A percentile compares a stretch with the other conserved stretches of the same genome.
Evolutionary conservation across 257 asterid genomes (phyloP).

Genomic region (Penstemon barbatus): DNA sequence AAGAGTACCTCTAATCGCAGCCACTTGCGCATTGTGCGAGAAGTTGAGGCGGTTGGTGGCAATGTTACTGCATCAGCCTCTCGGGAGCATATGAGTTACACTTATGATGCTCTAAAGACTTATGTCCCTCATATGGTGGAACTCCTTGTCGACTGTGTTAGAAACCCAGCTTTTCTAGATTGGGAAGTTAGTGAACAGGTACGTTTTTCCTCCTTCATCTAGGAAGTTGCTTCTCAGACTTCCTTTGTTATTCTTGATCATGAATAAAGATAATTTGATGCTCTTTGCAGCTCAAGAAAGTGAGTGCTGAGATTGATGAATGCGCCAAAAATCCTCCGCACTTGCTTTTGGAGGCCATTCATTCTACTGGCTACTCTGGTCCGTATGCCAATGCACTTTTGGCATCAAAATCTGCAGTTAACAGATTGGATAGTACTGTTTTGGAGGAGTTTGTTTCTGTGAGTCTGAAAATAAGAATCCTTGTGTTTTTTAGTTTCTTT

Average conservation of each 20-base stretch:
- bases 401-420: conserved; percentile 67
- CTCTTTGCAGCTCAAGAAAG: conserved; percentile 57
- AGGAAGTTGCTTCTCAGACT: neutral
- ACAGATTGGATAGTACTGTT: conserved; percentile 52
- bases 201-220: conserved; percentile 21
- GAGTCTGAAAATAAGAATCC: conserved; percentile 35
- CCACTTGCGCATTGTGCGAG: conserved; percentile 80
- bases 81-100: conserved; percentile 81
- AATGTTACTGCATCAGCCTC: conserved; percentile 69
- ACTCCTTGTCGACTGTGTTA: conserved; percentile 74
- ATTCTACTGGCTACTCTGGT: conserved; percentile 75
- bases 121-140: conserved; percentile 91
- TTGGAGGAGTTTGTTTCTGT: conserved; percentile 84
- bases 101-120: conserved; percentile 74
- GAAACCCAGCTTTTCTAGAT: conserved; percentile 89
- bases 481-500: neutral
- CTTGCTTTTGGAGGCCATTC: conserved; percentile 83
- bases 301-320: conserved; percentile 62
- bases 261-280: conserved; percentile 16
- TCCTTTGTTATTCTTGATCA: neutral
- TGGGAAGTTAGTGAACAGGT: conserved; percentile 99
- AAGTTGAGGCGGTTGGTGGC: conserved; percentile 97
- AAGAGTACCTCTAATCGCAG: conserved; percentile 83
- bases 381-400: conserved; percentile 62
- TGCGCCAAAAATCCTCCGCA: conserved; percentile 69